phyloP scores from a whole-genome alignment of 169 alveolate genomes.

The Cryptosporidium baileyi region DNA sequence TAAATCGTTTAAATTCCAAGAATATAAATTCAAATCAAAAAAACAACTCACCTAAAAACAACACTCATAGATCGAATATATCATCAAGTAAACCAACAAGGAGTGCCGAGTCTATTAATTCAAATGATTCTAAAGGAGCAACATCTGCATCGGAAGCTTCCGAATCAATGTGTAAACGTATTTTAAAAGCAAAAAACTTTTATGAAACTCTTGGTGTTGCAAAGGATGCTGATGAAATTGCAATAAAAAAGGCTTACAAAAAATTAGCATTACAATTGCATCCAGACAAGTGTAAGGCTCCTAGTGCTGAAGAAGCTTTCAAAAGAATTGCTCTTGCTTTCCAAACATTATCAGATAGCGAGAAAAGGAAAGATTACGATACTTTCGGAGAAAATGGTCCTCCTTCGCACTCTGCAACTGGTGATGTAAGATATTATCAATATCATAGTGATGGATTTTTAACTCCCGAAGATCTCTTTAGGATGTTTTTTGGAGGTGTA shows the following conservation, averaged over 20 bases:
- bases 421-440: slow-evolving; percentile 75
- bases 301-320: slow-evolving; percentile 94
- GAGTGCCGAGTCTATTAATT: background rate
- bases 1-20: background rate
- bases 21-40: background rate
- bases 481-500: slow-evolving; percentile 80
- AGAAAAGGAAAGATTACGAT: slow-evolving; percentile 87
- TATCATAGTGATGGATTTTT: slow-evolving; percentile 76
- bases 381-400: slow-evolving; percentile 77
- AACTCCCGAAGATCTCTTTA: slow-evolving; percentile 82
- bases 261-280: slow-evolving; percentile 93
- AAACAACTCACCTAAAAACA: background rate
- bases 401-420: slow-evolving; percentile 69
- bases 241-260: slow-evolving; percentile 91
- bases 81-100: background rate
- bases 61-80: background rate
- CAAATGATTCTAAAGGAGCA: background rate
- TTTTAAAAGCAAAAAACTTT: slow-evolving; percentile 85
- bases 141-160: slow-evolving; percentile 13
- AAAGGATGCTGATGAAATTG: slow-evolving; percentile 85
- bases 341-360: slow-evolving; percentile 89
- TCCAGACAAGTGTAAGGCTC: slow-evolving; percentile 96
- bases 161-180: slow-evolving; percentile 76
- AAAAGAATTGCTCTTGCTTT: slow-evolving; percentile 91
- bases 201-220: slow-evolving; percentile 90